Evolutionary conservation across 495 filamentous ascomycete genomes (phyloP).

Genomic region (Penicillium simplicissimum): DNA sequence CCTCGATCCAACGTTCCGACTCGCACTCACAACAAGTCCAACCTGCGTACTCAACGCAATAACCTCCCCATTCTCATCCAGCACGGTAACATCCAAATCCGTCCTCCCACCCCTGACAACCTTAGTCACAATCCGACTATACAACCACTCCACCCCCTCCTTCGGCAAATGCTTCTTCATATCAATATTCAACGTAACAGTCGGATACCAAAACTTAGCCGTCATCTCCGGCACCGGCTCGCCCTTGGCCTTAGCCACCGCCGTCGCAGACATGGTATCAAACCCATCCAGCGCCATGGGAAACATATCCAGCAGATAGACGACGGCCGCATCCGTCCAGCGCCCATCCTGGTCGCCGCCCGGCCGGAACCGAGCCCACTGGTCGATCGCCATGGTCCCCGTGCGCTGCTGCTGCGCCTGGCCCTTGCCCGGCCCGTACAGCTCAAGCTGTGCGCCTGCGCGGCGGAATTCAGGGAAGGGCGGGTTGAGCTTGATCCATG

Average conservation of each 20-base stretch:
- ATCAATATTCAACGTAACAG: conserved; percentile 67
- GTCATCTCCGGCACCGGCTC: conserved; percentile 16
- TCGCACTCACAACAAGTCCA: conserved; percentile 56
- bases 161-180: conserved; percentile 62
- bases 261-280: conserved; percentile 32
- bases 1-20: conserved; percentile 50
- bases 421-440: conserved; percentile 53
- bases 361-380: conserved; percentile 62
- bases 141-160: conserved; percentile 65
- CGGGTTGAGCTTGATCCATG: conserved; percentile 34
- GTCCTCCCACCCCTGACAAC: conserved; percentile 62
- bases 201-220: conserved; percentile 73
- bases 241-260: conserved; percentile 22
- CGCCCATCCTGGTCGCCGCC: conserved; percentile 41
- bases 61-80: conserved; percentile 57
- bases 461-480: conserved; percentile 52
- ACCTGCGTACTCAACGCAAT: conserved; percentile 66
- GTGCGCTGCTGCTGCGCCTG: conserved; percentile 32
- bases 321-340: conserved; percentile 57
- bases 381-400: conserved; percentile 51
- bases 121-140: conserved; percentile 56
- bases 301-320: conserved; percentile 65
- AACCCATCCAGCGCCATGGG: conserved; percentile 56
- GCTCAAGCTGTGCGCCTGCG: conserved; percentile 53
- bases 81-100: conserved; percentile 64